These are phyloP conservation scores for Chlorella sp. DNA, from an alignment of 139 green algal genomes.

Conservation along the genomic window DNA sequence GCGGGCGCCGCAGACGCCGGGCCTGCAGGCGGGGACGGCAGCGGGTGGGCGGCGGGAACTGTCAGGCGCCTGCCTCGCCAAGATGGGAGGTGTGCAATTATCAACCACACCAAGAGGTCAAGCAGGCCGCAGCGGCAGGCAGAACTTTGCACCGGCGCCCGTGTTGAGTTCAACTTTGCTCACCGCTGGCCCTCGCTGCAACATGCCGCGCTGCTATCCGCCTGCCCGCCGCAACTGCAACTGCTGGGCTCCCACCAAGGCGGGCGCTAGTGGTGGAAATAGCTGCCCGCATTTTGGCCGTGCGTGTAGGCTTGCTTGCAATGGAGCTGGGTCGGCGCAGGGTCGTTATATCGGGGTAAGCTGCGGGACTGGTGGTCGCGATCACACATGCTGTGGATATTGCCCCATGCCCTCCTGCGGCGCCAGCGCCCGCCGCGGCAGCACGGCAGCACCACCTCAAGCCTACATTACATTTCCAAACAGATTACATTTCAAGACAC, in stretches of 20 bases:
- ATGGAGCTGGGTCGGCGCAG: neutral
- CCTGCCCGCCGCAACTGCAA: neutral
- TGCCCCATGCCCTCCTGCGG: neutral
- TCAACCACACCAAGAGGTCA: neutral
- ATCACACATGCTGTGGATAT: neutral
- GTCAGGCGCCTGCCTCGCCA: neutral
- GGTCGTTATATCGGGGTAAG: neutral
- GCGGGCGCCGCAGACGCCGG: neutral
- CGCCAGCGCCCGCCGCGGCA: no score
- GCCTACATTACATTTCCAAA: no score
- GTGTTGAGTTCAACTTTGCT: neutral
- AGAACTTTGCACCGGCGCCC: neutral
- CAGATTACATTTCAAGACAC: no score
- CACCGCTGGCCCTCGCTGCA: neutral
- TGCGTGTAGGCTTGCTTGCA: neutral
- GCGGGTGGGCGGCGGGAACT: neutral
- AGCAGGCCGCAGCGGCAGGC: neutral
- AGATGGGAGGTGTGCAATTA: neutral
- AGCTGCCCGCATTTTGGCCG: constrained; percentile 36
- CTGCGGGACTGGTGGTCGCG: neutral
- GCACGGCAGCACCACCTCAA: neutral
- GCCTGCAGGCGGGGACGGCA: neutral
- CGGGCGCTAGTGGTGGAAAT: neutral
- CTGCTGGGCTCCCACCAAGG: neutral
- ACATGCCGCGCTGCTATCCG: neutral